phyloP scores from a whole-genome alignment of 345 rosid species.

The Bretschneidera sinensis region DNA sequence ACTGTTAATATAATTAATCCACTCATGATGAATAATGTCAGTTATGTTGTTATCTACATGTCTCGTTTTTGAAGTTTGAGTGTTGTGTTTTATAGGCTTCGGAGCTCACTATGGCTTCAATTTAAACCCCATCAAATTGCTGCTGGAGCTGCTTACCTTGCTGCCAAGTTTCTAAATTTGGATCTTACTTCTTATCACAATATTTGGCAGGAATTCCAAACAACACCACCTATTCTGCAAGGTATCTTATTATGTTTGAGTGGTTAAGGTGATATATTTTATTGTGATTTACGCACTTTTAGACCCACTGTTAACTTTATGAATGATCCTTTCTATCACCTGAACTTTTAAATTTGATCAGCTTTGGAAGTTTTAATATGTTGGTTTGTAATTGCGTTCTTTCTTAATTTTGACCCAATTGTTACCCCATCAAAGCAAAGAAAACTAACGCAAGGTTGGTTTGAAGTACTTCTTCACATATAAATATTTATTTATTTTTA shows the following conservation, averaged over 20 bases:
- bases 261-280: neutral
- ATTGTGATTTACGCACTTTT: no score
- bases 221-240: constrained; percentile 59
- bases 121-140: constrained; percentile 79
- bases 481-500: no score
- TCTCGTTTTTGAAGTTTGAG: neutral
- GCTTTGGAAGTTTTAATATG: neutral
- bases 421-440: no score
- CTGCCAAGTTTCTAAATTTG: constrained; percentile 52
- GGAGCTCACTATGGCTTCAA: constrained; percentile 84
- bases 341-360: neutral
- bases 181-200: constrained; percentile 48
- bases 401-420: no score
- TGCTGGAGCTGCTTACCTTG: constrained; percentile 78
- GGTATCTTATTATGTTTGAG: constrained; percentile 29
- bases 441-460: no score
- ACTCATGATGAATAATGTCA: constrained; percentile 1
- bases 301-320: no score
- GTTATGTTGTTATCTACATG: neutral
- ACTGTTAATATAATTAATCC: constrained; percentile 4
- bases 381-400: no score
- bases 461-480: no score
- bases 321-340: neutral
- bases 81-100: constrained; percentile 53
- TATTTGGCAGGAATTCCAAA: constrained; percentile 67